phyloP scores from a whole-genome alignment of 305 asterid species.

The Solanum aculeatissimum region DNA sequence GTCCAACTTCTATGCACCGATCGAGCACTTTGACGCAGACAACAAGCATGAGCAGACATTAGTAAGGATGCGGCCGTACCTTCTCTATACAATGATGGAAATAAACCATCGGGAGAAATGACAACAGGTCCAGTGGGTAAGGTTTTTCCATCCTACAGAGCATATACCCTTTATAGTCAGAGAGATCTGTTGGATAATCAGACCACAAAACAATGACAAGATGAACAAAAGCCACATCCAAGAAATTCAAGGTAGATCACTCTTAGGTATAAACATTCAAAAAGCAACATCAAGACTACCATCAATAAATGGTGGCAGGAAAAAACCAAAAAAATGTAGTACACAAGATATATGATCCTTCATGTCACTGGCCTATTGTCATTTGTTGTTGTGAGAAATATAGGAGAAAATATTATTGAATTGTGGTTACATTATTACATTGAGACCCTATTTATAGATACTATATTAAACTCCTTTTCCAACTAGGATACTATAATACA shows the following conservation, averaged over 20 bases:
- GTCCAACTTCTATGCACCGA: not conserved
- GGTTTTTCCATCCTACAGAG: slow-evolving; percentile 84
- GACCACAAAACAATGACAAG: not conserved
- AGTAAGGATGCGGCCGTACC: slow-evolving; percentile 24
- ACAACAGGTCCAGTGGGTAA: slow-evolving; percentile 96
- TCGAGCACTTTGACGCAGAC: not conserved
- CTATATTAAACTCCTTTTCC: too few species aligned
- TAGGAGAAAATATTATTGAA: too few species aligned
- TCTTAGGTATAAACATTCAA: too few species aligned
- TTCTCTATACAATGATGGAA: slow-evolving; percentile 90
- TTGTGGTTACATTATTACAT: too few species aligned
- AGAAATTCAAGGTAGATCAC: not conserved
- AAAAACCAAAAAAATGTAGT: too few species aligned
- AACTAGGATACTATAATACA: too few species aligned
- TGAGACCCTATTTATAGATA: too few species aligned
- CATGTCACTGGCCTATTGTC: too few species aligned
- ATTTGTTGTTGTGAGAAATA: too few species aligned
- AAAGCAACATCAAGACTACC: too few species aligned
- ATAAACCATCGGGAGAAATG: slow-evolving; percentile 93
- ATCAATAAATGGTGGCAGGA: too few species aligned
- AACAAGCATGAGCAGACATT: not conserved
- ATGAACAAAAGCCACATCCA: not conserved
- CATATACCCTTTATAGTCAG: slow-evolving; percentile 1
- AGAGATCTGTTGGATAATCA: not conserved
- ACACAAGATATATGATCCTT: too few species aligned